Evolutionary conservation across 1,139 yeast species (phyloP).

Genomic region (Tardiomyces depauwii): DNA sequence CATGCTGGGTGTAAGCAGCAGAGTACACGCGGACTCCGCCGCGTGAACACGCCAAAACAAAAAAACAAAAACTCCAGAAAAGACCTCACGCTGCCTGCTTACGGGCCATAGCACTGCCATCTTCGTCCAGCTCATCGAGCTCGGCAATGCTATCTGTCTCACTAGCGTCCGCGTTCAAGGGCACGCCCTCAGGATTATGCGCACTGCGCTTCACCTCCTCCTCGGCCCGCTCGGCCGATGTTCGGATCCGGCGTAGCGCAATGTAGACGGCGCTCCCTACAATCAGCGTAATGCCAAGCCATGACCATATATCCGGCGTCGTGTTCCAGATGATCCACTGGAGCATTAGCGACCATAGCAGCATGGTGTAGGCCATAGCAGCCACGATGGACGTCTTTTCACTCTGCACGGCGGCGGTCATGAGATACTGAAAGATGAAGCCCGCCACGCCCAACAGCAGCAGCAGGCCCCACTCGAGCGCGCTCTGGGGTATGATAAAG

Average conservation of each 20-base stretch:
- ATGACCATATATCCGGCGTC: constrained; percentile 57
- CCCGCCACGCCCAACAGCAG: constrained; percentile 61
- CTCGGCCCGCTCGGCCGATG: neutral
- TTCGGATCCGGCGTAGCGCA: constrained; percentile 17
- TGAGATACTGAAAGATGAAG: constrained; percentile 64
- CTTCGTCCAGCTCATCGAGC: too few relatives aligned
- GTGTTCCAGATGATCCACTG: constrained; percentile 65
- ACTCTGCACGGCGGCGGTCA: constrained; percentile 76
- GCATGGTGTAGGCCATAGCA: constrained; percentile 61
- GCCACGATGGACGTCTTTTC: constrained; percentile 74
- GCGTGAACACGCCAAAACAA: too few relatives aligned
- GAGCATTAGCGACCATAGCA: constrained; percentile 72
- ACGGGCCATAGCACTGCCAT: too few relatives aligned
- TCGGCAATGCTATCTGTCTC: too few relatives aligned
- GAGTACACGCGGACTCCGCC: too few relatives aligned
- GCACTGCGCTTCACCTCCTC: neutral
- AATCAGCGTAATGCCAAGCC: constrained; percentile 59
- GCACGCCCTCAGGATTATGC: neutral
- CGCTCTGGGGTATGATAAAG: constrained; percentile 49
- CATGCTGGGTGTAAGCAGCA: too few relatives aligned
- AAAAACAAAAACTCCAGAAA: too few relatives aligned
- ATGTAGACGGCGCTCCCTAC: constrained; percentile 55
- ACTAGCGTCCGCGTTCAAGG: neutral
- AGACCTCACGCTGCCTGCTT: too few relatives aligned
- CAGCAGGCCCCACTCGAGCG: constrained; percentile 56